Base-by-base conservation (phyloP, 2,329 filamentous ascomycete species). In the Chaetomium sp. region DNA sequence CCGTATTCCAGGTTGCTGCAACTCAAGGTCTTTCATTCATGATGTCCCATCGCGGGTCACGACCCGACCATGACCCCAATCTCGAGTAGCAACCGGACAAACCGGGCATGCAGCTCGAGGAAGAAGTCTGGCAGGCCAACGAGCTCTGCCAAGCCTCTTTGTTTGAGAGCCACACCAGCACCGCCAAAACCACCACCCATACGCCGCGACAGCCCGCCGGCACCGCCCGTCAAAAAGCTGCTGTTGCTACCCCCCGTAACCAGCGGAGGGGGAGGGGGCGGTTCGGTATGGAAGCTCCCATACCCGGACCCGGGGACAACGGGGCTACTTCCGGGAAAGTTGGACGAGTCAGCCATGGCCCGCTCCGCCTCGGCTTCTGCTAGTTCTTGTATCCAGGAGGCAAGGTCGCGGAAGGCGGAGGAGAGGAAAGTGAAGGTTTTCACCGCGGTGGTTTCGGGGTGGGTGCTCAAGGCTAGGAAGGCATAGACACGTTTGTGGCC, bases 401-500 rank as follows among this genome's bases (percentile, higher is more conserved):
- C 84, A 50, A 87, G 71, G 49, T 85, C 80, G n/a, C 78, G 77
- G 63, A 87, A 87, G 1, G 81, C 81, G 1, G 76, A 72, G 2
- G 82, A 79, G 35, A 87, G 74, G 60, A 82, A 81, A 40, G 79
- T 78, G 65, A 86, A 87, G 0, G 81, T 78, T 67, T 85, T 84
- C 79, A 87, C 85, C 45, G 82, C 82, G 11, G 82, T 71, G 11
- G 81, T 77, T 68, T 87, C 83, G 51, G 80, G 80, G 68, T 86
- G 81, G 9, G 82, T 86, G 67, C 78, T 84, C 47, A 87, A 76
- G 1, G 83, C 82, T 56, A 87, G 69, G 57, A 87, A 82, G 9
- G 84, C 84, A 64, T 87, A 87, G 10, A 86, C 80, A n/a, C 84
- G 79, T 68, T 85, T 84, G 62, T 85, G 81, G 4, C 84, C 84